Percentiles rank a stretch among this genome's conserved stretches.
These are phyloP conservation scores for Mortierella sp. DNA, from an alignment of 371 early-diverging fungal species.

Conservation along the genomic window DNA sequence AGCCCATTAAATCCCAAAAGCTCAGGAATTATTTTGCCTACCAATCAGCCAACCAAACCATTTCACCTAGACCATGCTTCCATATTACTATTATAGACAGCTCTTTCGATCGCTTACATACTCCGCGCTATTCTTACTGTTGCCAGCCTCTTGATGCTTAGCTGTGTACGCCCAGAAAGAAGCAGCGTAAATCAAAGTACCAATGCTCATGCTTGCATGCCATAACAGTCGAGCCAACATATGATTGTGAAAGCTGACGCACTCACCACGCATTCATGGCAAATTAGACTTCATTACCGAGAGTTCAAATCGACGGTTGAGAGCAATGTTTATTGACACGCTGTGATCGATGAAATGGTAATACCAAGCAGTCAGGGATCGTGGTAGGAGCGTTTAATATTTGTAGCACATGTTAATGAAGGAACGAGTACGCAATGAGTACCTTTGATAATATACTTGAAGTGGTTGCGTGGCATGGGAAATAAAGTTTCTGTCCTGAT, in stretches of 20 bases:
- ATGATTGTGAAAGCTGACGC: not conserved
- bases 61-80: not conserved
- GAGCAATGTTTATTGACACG: not conserved
- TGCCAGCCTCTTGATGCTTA: not conserved
- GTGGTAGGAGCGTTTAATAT: not conserved
- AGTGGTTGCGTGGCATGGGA: not conserved
- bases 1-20: not conserved
- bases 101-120: constrained; percentile 14
- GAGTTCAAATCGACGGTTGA: too few species aligned
- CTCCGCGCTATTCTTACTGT: constrained; percentile 6
- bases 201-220: not conserved
- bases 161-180: too few species aligned
- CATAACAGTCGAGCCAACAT: not conserved
- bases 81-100: not conserved
- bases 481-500: not conserved
- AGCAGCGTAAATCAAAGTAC: too few species aligned
- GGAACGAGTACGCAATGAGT: not conserved
- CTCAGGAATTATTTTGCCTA: not conserved
- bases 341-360: not conserved
- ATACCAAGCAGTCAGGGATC: not conserved
- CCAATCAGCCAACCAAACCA: not conserved
- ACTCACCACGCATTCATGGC: not conserved
- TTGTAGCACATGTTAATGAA: not conserved
- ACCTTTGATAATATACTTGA: not conserved
- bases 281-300: not conserved